Percentiles rank a stretch among this genome's conserved stretches.
Evolutionary conservation across 192 early-diverging fungal species (phyloP).

Genomic region (Entomortierella parvispora): DNA sequence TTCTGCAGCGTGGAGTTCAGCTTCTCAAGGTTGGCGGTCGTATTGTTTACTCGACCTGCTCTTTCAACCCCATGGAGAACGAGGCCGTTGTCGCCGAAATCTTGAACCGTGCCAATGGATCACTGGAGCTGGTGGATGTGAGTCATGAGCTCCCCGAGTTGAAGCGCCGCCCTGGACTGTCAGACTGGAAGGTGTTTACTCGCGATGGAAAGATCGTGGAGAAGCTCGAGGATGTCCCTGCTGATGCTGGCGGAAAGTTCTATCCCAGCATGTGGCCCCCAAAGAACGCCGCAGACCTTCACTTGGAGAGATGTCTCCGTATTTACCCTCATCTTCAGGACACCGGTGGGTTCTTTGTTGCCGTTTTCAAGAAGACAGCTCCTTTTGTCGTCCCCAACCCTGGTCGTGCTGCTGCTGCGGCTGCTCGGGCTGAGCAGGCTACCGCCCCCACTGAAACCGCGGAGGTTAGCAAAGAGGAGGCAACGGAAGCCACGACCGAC

Average conservation of each 20-base stretch:
- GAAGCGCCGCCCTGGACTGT: constrained; percentile 83
- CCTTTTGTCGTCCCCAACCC: constrained; percentile 59
- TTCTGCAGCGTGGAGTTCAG: constrained; percentile 87
- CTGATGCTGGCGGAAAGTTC: constrained; percentile 57
- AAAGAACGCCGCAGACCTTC: constrained; percentile 64
- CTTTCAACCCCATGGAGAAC: constrained; percentile 97
- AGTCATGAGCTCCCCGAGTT: constrained; percentile 81
- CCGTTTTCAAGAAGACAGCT: constrained; percentile 90
- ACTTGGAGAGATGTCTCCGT: constrained; percentile 84
- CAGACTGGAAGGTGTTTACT: constrained; percentile 83
- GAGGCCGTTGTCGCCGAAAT: constrained; percentile 94
- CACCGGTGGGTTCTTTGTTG: constrained; percentile 99
- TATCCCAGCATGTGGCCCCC: constrained; percentile 70
- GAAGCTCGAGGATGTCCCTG: constrained; percentile 57
- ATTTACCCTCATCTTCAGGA: constrained; percentile 95
- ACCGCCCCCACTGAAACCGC: constrained; percentile 1
- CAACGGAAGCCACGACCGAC: no score
- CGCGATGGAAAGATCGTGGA: constrained; percentile 71
- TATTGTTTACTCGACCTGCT: constrained; percentile 98
- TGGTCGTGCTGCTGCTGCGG: constrained; percentile 64
- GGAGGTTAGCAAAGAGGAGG: constrained; percentile 12
- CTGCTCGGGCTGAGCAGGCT: constrained; percentile 11
- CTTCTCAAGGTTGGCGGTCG: constrained; percentile 91
- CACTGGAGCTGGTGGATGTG: constrained; percentile 89
- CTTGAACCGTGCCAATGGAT: constrained; percentile 70